Evolutionary conservation across 1,139 yeast species (phyloP).

Genomic region (Sugiyamaella xylanicola): DNA sequence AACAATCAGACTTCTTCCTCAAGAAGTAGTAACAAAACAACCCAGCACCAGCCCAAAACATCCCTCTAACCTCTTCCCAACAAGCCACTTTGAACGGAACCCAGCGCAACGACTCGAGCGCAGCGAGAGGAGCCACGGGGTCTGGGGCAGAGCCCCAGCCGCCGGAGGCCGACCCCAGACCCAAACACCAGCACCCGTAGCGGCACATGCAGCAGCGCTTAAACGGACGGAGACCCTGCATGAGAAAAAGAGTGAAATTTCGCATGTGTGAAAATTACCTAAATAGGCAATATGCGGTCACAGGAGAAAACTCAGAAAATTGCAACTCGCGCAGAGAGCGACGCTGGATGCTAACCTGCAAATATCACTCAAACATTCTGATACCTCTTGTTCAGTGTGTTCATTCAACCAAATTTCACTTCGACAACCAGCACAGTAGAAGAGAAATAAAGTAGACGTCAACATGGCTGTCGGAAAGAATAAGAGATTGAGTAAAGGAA

Average conservation of each 20-base stretch:
- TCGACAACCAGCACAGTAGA: constrained; percentile 9
- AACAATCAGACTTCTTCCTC: too few relatives aligned
- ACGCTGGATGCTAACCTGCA: constrained; percentile 2
- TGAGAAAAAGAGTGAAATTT: background rate
- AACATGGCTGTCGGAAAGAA: constrained; percentile 94
- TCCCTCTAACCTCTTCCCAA: too few relatives aligned
- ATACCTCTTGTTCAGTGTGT: constrained; percentile 15
- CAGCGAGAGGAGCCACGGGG: too few relatives aligned
- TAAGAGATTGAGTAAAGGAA: constrained; percentile 94
- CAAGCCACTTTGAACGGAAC: too few relatives aligned
- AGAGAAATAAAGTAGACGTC: constrained; percentile 20
- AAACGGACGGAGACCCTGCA: too few relatives aligned
- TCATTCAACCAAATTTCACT: constrained; percentile 12
- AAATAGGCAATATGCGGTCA: constrained; percentile 7
- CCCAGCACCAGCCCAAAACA: too few relatives aligned
- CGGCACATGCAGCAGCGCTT: too few relatives aligned
- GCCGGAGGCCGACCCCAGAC: too few relatives aligned
- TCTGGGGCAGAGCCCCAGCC: too few relatives aligned
- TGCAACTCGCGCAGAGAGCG: background rate
- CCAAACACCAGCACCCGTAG: too few relatives aligned
- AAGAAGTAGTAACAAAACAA: too few relatives aligned
- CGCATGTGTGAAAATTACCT: background rate
- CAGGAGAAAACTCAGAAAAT: constrained; percentile 1
- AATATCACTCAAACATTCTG: constrained; percentile 14
- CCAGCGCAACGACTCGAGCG: too few relatives aligned